Percentiles rank a stretch among this genome's conserved stretches.
Conservation (phyloP, 1,139 yeast genomes). For the Ogataea hybrid region DNA sequence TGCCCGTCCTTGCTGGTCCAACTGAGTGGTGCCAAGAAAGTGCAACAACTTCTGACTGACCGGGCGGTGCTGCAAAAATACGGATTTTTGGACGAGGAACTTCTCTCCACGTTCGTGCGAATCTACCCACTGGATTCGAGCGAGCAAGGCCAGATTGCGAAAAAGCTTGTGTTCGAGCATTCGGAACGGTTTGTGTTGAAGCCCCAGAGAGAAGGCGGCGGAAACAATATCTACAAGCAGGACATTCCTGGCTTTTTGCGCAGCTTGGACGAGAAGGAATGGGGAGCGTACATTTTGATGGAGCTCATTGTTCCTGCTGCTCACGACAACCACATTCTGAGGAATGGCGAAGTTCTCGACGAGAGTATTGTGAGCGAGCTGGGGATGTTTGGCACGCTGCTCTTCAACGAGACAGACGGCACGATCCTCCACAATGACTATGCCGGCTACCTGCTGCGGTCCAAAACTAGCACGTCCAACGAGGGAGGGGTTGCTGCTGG, state of each 20-base stretch:
- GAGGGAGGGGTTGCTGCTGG: conserved; percentile 99
- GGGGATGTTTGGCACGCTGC: conserved; percentile 82
- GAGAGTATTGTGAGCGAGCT: conserved; percentile 81
- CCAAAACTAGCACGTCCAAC: conserved; percentile 80
- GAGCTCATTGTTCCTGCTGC: conserved; percentile 82
- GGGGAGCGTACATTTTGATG: conserved; percentile 94
- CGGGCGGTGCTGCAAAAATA: conserved; percentile 47
- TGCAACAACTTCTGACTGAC: conserved; percentile 82
- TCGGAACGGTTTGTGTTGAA: conserved; percentile 80
- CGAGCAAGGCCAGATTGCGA: conserved; percentile 61
- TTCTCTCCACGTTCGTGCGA: conserved; percentile 67
- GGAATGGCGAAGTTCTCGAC: conserved; percentile 57
- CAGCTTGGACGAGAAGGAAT: conserved; percentile 58
- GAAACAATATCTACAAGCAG: conserved; percentile 84
- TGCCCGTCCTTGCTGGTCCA: conserved; percentile 91
- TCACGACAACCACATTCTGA: conserved; percentile 59
- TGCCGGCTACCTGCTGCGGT: conserved; percentile 84
- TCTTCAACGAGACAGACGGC: conserved; percentile 66
- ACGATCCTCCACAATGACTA: conserved; percentile 59
- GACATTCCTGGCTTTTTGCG: conserved; percentile 75
- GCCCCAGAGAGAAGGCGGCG: conserved; percentile 97
- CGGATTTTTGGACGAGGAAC: conserved; percentile 36
- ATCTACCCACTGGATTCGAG: conserved; percentile 83
- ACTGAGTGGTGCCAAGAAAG: conserved; percentile 86
- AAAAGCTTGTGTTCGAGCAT: conserved; percentile 59